Evolutionary conservation across 2,329 filamentous ascomycete genomes (phyloP), one percentile per base, ranked within the genome.

Genomic region (Colletotrichum sp.): DNA sequence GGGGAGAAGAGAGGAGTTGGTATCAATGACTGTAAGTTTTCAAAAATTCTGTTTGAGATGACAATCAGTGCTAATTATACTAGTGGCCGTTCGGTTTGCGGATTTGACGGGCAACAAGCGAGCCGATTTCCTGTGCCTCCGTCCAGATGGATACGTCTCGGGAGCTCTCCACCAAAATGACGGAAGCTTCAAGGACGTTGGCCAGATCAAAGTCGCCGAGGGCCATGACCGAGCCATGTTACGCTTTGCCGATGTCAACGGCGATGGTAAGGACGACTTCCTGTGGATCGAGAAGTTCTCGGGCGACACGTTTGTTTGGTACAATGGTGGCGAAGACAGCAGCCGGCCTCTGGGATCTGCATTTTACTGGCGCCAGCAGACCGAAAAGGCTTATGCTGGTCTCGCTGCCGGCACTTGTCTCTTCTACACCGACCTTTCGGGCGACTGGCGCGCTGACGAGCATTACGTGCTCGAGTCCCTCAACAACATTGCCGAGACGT

Each of bases 161-260:
- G 83, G 80, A 15, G 83, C 39, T 32, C 57, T 81, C 12, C 78
- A 84, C 62, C 76, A 79, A 28, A 68, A 68, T 1, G 49, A 76
- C 49, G 76, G 72, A 12, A 21, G 24, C 68, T 79, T 68, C 62
- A 77, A 64, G 52, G 32, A 78, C 71, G 77, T 80, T 15, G 79
- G 71, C 28, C 82, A 84, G 79, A 76, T 84, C 72, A 62, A 62
- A 32, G 84, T 83, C 75, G 78, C 77, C 67, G 69, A 79, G 12
- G 79, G 81, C 7, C 59, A 52, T 76, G 85, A 86, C 65, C 82
- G 85, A 0, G 84, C 85, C 8, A 84, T 85, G 74, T 68, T 85
- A 8, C 81, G 81, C 8, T 87, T 79, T 52, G 83, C 82, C 8
- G 86, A 87, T 77, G 82, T 86, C 21, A 83, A 87, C 67, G 84